Base-by-base conservation (phyloP, 2,329 filamentous ascomycete genomes). In the Trichothecium roseum region DNA sequence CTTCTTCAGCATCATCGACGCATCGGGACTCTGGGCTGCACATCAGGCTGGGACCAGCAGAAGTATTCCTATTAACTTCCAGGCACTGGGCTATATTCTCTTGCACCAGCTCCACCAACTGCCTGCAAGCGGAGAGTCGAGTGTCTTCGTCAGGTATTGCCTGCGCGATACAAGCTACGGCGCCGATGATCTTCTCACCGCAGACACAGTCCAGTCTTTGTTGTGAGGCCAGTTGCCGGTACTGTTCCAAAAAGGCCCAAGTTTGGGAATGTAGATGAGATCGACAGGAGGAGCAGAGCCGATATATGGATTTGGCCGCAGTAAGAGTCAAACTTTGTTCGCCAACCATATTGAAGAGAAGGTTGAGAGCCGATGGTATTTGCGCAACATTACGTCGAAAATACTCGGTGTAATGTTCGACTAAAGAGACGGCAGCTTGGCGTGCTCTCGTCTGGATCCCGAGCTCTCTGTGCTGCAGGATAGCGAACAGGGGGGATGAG, bases 261-360 rank as follows among this genome's bases (percentile, higher is more conserved):
- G 81, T 68, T 48, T 89, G 78, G 1, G 69, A 59, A 5, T 78
- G 74, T n/a, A 93, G 62, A 35, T 78, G 71, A 18, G 64, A 65
- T 27, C 84, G 73, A 43, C 84, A 91, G 20, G 83, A 82, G 1
- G 78, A 84, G 51, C 84, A 89, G 2, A 91, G 69, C 5, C 72
- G 74, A 22, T 72, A 66, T 26, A 93, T 88, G 0, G 84, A 82
- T 48, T 77, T 81, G 2, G 84, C 83, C 4, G 84, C 81, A 33
- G 74, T 68, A n/a, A 69, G 64, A 8, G 78, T 76, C 30, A 88
- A 64, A 4, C 68, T 59, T 2, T 69, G 60, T 22, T 81, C 75
- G 14, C 71, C 68, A 4, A 89, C 64, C 6, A 81, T 77, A 22
- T 68, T 70, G 51, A 93, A 88, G 1, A 91, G 67, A 30, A 89